Evolutionary conservation across 352 stramenopile species (phyloP).

Genomic region (Phytophthora pinifolia): DNA sequence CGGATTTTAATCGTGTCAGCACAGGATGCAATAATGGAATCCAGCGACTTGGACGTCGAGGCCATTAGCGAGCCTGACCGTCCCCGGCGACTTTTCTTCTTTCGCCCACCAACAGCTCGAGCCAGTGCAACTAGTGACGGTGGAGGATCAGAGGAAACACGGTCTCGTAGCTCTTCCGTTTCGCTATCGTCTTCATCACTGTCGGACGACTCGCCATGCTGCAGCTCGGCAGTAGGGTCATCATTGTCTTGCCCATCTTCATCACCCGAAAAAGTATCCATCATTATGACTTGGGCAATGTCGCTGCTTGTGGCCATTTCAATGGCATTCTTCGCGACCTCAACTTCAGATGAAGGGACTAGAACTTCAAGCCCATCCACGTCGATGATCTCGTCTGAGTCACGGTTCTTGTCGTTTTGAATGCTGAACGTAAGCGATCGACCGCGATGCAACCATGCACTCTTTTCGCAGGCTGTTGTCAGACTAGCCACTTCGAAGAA

Average conservation of each 20-base stretch:
- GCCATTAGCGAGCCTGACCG: conserved; percentile 66
- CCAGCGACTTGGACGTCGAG: conserved; percentile 65
- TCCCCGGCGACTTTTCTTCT: conserved; percentile 38
- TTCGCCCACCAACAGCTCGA: conserved; percentile 35
- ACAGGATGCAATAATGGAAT: conserved; percentile 65
- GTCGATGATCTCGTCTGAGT: conserved; percentile 24
- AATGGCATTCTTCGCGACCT: conserved; percentile 58
- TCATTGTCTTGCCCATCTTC: conserved; percentile 36
- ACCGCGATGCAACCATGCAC: conserved; percentile 55
- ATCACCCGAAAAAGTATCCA: conserved; percentile 48
- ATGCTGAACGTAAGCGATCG: conserved; percentile 40
- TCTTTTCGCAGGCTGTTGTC: conserved; percentile 37
- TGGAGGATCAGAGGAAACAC: conserved; percentile 58
- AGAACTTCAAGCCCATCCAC: conserved; percentile 18
- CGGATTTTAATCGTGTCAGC: conserved; percentile 48
- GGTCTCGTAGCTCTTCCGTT: conserved; percentile 49
- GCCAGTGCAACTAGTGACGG: conserved; percentile 26
- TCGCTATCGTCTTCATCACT: conserved; percentile 36
- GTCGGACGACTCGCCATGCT: conserved; percentile 21
- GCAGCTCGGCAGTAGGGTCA: conserved; percentile 26
- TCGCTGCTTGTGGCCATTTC: conserved; percentile 75
- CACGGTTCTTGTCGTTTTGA: conserved; percentile 27
- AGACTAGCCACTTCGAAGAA: conserved; percentile 83
- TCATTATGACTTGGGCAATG: conserved; percentile 64
- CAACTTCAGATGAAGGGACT: conserved; percentile 11